Percentiles rank a stretch among this genome's conserved stretches.
Conservation (phyloP, 305 asterid species). For the Caryopteris hybrid region DNA sequence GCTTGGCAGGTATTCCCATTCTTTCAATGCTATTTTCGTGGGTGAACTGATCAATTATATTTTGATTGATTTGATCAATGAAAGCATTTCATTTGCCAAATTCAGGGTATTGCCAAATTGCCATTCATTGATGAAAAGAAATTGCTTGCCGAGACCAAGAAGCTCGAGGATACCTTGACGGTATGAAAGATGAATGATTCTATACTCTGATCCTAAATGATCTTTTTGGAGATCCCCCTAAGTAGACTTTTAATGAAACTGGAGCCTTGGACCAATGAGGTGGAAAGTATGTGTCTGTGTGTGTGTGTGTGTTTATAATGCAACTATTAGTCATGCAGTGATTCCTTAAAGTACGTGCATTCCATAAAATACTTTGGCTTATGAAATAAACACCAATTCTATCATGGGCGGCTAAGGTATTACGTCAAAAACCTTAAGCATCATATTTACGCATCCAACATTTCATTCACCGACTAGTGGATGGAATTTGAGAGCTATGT, state of each 20-base stretch:
- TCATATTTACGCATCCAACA: background rate
- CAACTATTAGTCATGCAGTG: background rate
- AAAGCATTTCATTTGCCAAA: constrained; percentile 19
- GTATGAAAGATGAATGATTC: constrained; percentile 35
- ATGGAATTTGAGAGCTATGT: background rate
- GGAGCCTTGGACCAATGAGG: background rate
- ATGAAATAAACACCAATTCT: background rate
- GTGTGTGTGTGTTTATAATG: no score
- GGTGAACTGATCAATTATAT: constrained; percentile 1
- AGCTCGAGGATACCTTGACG: constrained; percentile 84
- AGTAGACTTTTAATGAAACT: background rate
- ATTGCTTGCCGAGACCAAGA: constrained; percentile 78
- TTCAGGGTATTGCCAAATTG: constrained; percentile 83
- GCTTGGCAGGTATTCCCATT: constrained; percentile 81
- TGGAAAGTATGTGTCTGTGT: background rate
- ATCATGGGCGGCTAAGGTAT: background rate
- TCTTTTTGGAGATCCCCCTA: background rate
- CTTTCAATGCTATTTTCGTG: constrained; percentile 8
- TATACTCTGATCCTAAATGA: constrained; percentile 4
- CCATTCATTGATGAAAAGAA: constrained; percentile 95
- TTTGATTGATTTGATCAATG: constrained; percentile 11
- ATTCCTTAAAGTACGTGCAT: background rate
- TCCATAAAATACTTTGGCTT: background rate
- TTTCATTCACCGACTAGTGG: background rate
- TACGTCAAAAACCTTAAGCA: background rate